A percentile compares a stretch with the other conserved stretches of the same genome.
Evolutionary conservation across 2,329 filamentous ascomycete species (phyloP).

Genomic region (Arthrinium phaeospermum): DNA sequence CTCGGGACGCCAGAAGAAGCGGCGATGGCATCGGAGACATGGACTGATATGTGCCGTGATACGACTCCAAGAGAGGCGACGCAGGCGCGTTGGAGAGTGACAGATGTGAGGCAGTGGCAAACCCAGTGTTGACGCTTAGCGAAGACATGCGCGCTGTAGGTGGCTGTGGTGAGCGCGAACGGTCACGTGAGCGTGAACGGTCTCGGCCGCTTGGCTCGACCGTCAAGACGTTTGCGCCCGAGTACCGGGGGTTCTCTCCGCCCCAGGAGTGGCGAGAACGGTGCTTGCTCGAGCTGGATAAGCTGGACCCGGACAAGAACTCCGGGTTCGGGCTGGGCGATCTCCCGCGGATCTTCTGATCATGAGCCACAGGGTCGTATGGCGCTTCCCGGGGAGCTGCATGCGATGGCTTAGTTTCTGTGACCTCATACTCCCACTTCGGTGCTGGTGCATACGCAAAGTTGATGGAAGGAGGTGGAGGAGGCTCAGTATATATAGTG

Average conservation of each 20-base stretch:
- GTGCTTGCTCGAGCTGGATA: conserved; percentile 30
- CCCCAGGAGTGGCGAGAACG: conserved; percentile 40
- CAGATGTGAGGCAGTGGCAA: conserved; percentile 44
- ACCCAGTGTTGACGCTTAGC: conserved; percentile 56
- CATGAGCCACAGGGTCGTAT: conserved; percentile 29
- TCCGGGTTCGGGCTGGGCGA: conserved; percentile 30
- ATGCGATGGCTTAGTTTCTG: conserved; percentile 42
- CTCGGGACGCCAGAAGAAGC: conserved; percentile 62
- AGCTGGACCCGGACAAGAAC: conserved; percentile 28
- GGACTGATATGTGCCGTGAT: conserved; percentile 91
- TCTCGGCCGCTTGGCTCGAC: conserved; percentile 45
- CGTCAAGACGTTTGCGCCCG: conserved; percentile 47
- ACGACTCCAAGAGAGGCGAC: conserved; percentile 89
- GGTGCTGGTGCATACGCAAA: conserved; percentile 40
- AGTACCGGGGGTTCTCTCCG: conserved; percentile 43
- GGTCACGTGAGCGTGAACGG: conserved; percentile 37
- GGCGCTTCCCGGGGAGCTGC: conserved; percentile 35
- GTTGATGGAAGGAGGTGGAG: conserved; percentile 28
- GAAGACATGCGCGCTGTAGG: conserved; percentile 57
- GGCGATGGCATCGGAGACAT: conserved; percentile 95
- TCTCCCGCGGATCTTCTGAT: conserved; percentile 26
- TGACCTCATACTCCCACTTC: conserved; percentile 46
- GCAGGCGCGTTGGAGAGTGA: conserved; percentile 67
- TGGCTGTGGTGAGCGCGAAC: conserved; percentile 56
- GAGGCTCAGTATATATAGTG: conserved; percentile 26